Conservation (phyloP, 805 yeast species). For the Ogataea nitratoaversa region DNA sequence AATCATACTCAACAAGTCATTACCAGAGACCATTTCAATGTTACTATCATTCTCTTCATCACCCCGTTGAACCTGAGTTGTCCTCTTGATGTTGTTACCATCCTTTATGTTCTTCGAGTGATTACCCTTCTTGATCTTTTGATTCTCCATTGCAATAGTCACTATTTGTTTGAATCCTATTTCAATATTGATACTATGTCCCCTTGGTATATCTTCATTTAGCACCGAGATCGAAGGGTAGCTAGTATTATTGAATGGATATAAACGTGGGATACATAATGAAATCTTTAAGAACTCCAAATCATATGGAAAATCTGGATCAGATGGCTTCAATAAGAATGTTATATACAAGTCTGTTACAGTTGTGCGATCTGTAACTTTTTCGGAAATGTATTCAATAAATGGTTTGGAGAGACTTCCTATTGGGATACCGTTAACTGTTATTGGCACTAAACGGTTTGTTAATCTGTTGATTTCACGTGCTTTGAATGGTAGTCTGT, state of each 20-base stretch:
- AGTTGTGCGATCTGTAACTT: constrained; percentile 11
- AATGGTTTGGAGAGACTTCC: constrained; percentile 16
- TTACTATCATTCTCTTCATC: no score
- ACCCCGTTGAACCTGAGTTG: no score
- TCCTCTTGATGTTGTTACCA: neutral
- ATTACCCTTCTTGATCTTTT: neutral
- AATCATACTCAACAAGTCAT: constrained; percentile 51
- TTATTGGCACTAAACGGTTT: constrained; percentile 20
- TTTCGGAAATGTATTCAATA: constrained; percentile 14
- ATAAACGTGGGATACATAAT: constrained; percentile 49
- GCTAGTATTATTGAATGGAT: constrained; percentile 40
- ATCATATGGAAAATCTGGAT: constrained; percentile 72
- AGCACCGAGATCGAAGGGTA: constrained; percentile 52
- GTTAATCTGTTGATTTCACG: constrained; percentile 22
- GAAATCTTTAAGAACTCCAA: constrained; percentile 48
- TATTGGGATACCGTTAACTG: constrained; percentile 29
- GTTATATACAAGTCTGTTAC: constrained; percentile 35
- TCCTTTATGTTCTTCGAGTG: constrained; percentile 3
- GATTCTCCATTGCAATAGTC: constrained; percentile 30
- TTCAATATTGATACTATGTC: constrained; percentile 64
- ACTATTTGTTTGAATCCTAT: constrained; percentile 52
- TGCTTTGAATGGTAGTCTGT: constrained; percentile 7
- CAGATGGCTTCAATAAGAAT: constrained; percentile 50
- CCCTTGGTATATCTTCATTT: constrained; percentile 67
- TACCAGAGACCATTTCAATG: constrained; percentile 39